Evolutionary conservation across 2,329 filamentous ascomycete genomes (phyloP), one percentile per base, ranked within the genome.

Genomic region (Massarina eburnea): DNA sequence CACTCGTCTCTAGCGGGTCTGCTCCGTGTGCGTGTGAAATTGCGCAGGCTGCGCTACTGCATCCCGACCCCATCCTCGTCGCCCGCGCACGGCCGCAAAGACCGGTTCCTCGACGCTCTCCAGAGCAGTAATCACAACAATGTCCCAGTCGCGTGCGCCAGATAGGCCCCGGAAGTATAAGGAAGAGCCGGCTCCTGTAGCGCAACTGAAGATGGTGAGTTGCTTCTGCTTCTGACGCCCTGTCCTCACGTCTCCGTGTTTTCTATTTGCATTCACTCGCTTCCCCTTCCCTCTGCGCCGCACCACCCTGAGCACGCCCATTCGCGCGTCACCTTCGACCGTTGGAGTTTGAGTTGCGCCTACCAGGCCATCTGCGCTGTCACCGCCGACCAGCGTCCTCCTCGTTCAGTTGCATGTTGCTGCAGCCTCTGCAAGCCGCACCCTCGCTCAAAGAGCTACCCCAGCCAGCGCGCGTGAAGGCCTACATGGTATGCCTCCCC

Each of bases 181-280:
- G 68, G 68, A 71, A 71, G 67, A 70, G 60, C 65, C 68, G 66
- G 70, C 66, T 66, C 68, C 69, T 68, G 67, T 67, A 68, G 68
- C 68, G 67, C 35, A 37, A 62, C 67, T 64, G 45, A 66, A 66
- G 58, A 66, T 71, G 62, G 70, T 72, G 64, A 72, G 70, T 71
- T 61, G 65, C 67, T 65, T 70, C 57, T 62, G 54, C 57, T 60
- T 67, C 64, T 67, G 64, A 58, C 54, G 50, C 55, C 55, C 48
- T 50, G 47, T 33, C 36, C 33, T 46, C 17, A 20, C 47, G 27
- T 45, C 35, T 21, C 35, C 32, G 15, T 49, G 20, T 24, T 24
- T 36, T 38, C 35, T 20, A 19, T 38, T 38, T 21, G 22, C 35
- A 21, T 22, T n/a, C 15, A 17, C 48, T 43, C 43, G 58, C 57